phyloP scores from a whole-genome alignment of 805 yeast species.

The Lipomyces orientalis region DNA sequence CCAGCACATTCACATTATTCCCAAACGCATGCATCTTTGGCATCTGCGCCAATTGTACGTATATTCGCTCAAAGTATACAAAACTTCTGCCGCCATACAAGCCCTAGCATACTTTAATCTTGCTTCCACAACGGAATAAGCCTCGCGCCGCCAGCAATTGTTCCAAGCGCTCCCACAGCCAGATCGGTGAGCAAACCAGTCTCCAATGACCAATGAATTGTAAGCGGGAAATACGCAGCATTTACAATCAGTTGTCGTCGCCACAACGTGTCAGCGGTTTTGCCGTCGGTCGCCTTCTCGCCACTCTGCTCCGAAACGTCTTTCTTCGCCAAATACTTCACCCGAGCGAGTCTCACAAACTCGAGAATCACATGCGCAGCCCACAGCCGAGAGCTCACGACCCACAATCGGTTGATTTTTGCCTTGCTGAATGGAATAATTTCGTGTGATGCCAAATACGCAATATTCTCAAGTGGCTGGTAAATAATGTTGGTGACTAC shows the following conservation, averaged over 20 bases:
- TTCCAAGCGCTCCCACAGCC: constrained; percentile 49
- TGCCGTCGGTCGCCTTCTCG: constrained; percentile 6
- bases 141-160: constrained; percentile 44
- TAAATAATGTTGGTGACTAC: constrained; percentile 47
- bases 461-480: constrained; percentile 51
- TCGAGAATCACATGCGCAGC: constrained; percentile 49
- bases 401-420: constrained; percentile 46
- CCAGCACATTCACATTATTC: too few relatives aligned
- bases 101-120: not conserved
- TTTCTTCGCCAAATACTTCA: constrained; percentile 9
- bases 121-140: constrained; percentile 37
- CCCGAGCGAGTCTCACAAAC: constrained; percentile 39
- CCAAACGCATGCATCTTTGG: too few relatives aligned
- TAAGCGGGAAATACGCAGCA: constrained; percentile 50
- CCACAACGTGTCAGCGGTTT: constrained; percentile 28
- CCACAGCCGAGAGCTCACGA: constrained; percentile 48
- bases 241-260: constrained; percentile 44
- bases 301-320: constrained; percentile 9
- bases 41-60: too few relatives aligned
- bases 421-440: constrained; percentile 43
- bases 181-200: constrained; percentile 45
- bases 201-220: constrained; percentile 51
- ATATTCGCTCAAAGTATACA: too few relatives aligned
- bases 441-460: constrained; percentile 48
- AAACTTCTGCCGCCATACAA: not conserved